Base-by-base conservation (phyloP, 2,329 filamentous ascomycete genomes). In the Ophiostoma triangulosporum region DNA sequence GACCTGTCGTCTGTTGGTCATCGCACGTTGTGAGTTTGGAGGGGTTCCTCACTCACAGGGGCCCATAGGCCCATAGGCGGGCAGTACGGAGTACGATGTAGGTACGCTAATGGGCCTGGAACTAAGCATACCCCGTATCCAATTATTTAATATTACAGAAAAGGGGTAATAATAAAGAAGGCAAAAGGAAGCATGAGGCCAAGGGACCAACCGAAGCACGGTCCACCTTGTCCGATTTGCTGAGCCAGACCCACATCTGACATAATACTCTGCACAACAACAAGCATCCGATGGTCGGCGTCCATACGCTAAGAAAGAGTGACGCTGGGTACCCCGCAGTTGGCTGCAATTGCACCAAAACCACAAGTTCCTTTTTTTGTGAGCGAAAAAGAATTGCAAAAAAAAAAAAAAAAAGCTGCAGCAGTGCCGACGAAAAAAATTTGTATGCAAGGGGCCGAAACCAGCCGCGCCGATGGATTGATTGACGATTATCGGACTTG, bases 241-340 rank as follows among this genome's bases (percentile, higher is more conserved):
- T 29, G 24, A 17, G 17, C 7, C 8, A 7, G 31, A 17, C n/a
- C 40, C 49, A 52, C 45, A 49, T 22, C 35, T 33, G 29, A 49
- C 35, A 36, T 43, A 38, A 49, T 27, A 32, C 29, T 22, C 26
- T n/a, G n/a, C n/a, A n/a, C n/a, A n/a, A n/a, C n/a, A 15, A 14
- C 33, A n/a, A 17, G 8, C n/a, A 17, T 50, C 55, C 57, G 57
- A 58, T 57, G 6, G 43, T 58, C 57, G 57, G 57, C 54, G 50
- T n/a, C 36, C 24, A 26, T 27, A 46, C 32, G 40, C 36, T 8
- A n/a, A n/a, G 50, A 40, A 49, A 31, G 36, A 12, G 8, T 14
- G 14, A 9, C 5, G 32, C 45, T 15, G 20, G n/a, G 27, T 52
- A 57, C 55, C 55, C 55, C 57, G 51, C 57, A 52, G 56, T 54